Percentiles rank a stretch among this genome's conserved stretches.
phyloP scores from a whole-genome alignment of 2,329 filamentous ascomycete species.

The Fusarium subglutinans region DNA sequence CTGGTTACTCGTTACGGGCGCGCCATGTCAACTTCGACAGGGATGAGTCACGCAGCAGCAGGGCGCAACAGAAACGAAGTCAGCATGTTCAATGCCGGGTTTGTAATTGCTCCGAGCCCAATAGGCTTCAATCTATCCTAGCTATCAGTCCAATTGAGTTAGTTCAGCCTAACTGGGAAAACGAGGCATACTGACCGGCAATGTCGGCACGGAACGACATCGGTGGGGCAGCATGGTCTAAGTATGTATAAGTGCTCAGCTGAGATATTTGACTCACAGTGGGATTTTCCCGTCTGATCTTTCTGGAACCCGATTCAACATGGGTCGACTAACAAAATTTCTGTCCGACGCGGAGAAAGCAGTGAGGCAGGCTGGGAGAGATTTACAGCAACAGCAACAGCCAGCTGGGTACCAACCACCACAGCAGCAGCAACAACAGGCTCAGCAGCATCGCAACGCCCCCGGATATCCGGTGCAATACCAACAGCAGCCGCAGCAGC shows the following conservation, averaged over 20 bases:
- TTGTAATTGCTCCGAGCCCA: background rate
- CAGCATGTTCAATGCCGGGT: background rate
- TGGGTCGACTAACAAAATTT: background rate
- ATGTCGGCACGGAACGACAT: background rate
- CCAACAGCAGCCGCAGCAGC: background rate
- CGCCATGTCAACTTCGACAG: background rate
- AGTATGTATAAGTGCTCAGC: background rate
- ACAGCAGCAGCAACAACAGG: background rate
- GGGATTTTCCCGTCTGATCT: no score
- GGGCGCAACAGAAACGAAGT: background rate
- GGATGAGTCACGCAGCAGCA: background rate
- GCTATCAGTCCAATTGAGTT: background rate
- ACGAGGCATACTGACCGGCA: background rate
- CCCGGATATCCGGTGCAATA: background rate
- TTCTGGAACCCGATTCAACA: background rate
- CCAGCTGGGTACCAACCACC: background rate
- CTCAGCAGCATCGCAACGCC: background rate
- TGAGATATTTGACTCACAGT: background rate
- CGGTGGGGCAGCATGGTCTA: background rate
- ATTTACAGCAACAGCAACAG: background rate
- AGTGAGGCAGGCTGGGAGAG: background rate
- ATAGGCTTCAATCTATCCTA: background rate
- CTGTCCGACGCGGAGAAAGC: background rate
- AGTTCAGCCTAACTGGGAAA: background rate
- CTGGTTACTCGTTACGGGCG: accelerated